Base-by-base conservation (phyloP, 2,329 filamentous ascomycete species). In the Eutypa lata region DNA sequence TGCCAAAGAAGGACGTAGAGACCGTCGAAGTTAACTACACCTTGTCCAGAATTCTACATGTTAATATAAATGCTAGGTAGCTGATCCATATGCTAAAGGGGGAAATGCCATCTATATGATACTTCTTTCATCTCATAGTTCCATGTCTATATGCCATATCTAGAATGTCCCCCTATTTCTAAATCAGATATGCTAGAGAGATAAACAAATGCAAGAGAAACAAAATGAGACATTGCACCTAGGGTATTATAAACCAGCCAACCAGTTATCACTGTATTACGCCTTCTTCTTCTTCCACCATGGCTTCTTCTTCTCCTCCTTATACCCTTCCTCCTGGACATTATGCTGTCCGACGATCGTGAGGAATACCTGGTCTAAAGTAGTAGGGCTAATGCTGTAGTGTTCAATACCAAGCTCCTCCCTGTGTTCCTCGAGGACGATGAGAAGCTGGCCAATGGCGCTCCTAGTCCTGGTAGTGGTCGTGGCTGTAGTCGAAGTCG, bases 321-420 rank as follows among this genome's bases (percentile, higher is more conserved):
- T 52, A 26, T 67, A 66, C n/a, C 65, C 65, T 72, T 93, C 91
- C 68, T 95, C 90, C 59, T 86, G 77, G 7, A 93, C 81, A 67
- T 91, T 85, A 68, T 95, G 88, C 69, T 85, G 82, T 1, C 87
- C 86, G 0, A 96, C 91, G 65, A 97, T 94, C 24, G 81, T 81
- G 68, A 97, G 71, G 71, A 97, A 97, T 0, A 97, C 91, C 70
- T 96, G 90, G 66, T 97, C 92, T 42, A 97, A 73, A 16, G 90
- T 95, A 18, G 91, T 94, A 22, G 90, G 90, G 53, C 84, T 89
- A 58, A 96, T 90, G 48, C 88, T 91, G 71, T 93, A 97, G 69
- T 95, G 90, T 67, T 90, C 87, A 47, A 96, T 80, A 0, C 89
- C 89, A 26, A 96, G 70, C 4, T 72, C 70, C 19, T 83, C 74